Percentiles rank a stretch among this genome's conserved stretches.
Conservation (phyloP, 2,329 filamentous ascomycete genomes). For the Clonostachys sp. region DNA sequence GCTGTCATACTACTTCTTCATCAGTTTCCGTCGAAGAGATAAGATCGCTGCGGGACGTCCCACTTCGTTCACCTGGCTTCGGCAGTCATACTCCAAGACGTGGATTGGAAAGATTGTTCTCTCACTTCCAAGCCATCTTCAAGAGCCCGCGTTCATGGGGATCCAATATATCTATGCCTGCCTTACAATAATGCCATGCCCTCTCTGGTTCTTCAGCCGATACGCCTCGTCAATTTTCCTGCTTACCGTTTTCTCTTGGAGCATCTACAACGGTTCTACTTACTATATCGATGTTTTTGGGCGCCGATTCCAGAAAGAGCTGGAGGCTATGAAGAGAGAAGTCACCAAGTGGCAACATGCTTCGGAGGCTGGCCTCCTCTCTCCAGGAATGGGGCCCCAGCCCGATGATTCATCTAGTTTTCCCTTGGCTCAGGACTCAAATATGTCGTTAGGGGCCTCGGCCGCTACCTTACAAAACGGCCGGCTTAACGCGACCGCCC, state of each 20-base stretch:
- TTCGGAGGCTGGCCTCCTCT: constrained; percentile 38
- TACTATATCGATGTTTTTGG: constrained; percentile 99
- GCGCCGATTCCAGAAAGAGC: constrained; percentile 91
- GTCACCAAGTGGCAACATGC: constrained; percentile 81
- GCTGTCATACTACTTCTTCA: constrained; percentile 86
- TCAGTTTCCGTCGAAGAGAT: constrained; percentile 88
- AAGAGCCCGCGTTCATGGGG: constrained; percentile 90
- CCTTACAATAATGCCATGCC: constrained; percentile 89
- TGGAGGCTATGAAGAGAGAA: constrained; percentile 83
- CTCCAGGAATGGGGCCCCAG: constrained; percentile 23
- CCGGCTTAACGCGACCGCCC: not conserved
- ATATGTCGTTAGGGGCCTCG: not conserved
- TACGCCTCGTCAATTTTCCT: constrained; percentile 77
- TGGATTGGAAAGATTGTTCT: constrained; percentile 87
- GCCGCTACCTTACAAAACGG: not conserved
- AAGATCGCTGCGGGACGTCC: constrained; percentile 94
- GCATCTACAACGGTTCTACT: constrained; percentile 93
- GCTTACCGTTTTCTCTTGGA: constrained; percentile 82
- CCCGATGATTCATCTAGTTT: constrained; percentile 9
- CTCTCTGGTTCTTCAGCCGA: constrained; percentile 88
- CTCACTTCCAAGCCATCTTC: constrained; percentile 66
- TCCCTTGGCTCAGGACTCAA: constrained; percentile 1
- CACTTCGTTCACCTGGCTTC: constrained; percentile 96
- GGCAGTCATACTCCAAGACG: constrained; percentile 82
- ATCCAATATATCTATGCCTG: constrained; percentile 93